Percentiles rank a stretch among this genome's conserved stretches.
phyloP scores from a whole-genome alignment of 192 early-diverging fungal genomes.

The Mortierella antarctica region DNA sequence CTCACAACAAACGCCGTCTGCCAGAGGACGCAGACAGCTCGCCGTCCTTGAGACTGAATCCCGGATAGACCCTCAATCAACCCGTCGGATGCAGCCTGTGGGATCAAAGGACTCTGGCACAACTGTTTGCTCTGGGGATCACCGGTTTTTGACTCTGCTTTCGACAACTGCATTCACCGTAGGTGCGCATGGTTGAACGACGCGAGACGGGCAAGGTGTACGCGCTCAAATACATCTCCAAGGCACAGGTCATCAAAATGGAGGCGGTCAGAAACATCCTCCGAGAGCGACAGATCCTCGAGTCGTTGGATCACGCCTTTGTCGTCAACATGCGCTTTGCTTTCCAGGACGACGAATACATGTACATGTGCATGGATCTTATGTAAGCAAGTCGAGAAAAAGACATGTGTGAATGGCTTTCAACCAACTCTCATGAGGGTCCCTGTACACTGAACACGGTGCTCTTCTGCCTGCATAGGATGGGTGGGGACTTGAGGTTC shows the following conservation, averaged over 20 bases:
- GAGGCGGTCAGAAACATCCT: conserved; percentile 87
- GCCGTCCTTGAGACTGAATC: background rate
- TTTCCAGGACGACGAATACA: conserved; percentile 90
- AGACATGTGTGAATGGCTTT: no score
- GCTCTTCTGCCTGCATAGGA: conserved; percentile 42
- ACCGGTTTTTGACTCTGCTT: no score
- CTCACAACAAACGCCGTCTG: no score
- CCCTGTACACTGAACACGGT: no score
- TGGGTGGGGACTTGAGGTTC: conserved; percentile 87
- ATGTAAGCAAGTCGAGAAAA: conserved; percentile 65
- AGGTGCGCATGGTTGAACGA: conserved; percentile 88
- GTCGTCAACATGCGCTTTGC: conserved; percentile 86
- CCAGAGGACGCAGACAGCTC: no score
- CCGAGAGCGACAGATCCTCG: conserved; percentile 79
- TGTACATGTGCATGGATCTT: conserved; percentile 91
- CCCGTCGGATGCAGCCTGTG: background rate
- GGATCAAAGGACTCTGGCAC: background rate
- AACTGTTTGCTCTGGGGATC: background rate
- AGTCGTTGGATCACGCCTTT: conserved; percentile 78
- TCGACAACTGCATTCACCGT: no score
- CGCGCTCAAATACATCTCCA: conserved; percentile 93
- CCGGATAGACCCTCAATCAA: conserved; percentile 20
- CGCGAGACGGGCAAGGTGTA: conserved; percentile 74
- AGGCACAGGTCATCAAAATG: conserved; percentile 86
- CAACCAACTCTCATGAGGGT: no score